These are phyloP conservation scores for Apiotrichum akiyoshidainum DNA, from an alignment of 1,284 basidiomycete species.

Conservation along the genomic window DNA sequence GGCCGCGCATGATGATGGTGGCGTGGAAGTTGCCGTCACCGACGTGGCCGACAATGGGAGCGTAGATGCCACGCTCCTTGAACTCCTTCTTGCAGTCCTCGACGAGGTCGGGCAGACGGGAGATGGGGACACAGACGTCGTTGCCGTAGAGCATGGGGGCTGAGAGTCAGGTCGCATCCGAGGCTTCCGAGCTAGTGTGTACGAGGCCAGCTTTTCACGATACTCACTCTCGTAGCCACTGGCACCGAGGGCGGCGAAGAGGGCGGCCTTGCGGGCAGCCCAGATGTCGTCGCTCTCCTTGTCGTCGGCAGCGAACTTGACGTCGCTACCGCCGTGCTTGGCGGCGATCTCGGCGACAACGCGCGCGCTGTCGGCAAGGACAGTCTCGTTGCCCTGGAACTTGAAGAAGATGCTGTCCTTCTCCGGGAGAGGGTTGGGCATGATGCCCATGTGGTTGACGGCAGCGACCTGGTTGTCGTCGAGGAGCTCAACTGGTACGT, in stretches of 20 bases:
- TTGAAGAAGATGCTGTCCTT: slow-evolving; percentile 79
- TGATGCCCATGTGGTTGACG: slow-evolving; percentile 61
- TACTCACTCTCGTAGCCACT: slow-evolving; percentile 18
- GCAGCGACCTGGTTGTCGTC: slow-evolving; percentile 66
- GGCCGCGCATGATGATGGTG: slow-evolving; percentile 26
- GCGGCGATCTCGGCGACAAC: slow-evolving; percentile 53
- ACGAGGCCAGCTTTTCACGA: no score
- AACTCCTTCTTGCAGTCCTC: slow-evolving; percentile 71
- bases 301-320: slow-evolving; percentile 64
- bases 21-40: slow-evolving; percentile 65
- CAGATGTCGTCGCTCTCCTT: slow-evolving; percentile 71
- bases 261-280: slow-evolving; percentile 76
- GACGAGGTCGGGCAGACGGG: slow-evolving; percentile 69
- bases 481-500: slow-evolving; percentile 65
- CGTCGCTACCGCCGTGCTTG: slow-evolving; percentile 64
- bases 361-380: slow-evolving; percentile 19
- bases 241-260: slow-evolving; percentile 62
- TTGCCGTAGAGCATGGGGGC: slow-evolving; percentile 67
- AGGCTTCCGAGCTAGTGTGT: no score
- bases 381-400: slow-evolving; percentile 60
- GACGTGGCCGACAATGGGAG: slow-evolving; percentile 62
- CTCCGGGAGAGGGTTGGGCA: slow-evolving; percentile 59
- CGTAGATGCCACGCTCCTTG: slow-evolving; percentile 58
- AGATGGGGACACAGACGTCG: slow-evolving; percentile 80
- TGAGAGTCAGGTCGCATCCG: slow-evolving; percentile 50